Conservation (phyloP, 352 stramenopile genomes). For the Phytophthora pini region DNA sequence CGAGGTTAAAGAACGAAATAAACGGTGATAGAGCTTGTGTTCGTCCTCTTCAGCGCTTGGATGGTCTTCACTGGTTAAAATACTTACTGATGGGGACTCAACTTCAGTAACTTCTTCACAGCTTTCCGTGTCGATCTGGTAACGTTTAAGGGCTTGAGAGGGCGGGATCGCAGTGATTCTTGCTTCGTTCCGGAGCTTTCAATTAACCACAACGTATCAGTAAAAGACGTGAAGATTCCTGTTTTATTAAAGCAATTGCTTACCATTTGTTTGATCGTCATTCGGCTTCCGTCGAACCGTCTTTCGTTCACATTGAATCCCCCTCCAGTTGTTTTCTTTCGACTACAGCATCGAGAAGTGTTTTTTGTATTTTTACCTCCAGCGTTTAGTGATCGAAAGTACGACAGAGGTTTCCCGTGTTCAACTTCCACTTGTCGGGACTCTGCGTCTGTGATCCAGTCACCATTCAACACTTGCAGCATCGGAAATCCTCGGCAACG, state of each 20-base stretch:
- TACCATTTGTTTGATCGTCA: slow-evolving; percentile 73
- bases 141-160: slow-evolving; percentile 46
- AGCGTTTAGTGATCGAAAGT: slow-evolving; percentile 32
- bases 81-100: background rate
- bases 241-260: background rate
- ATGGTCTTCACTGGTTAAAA: too few species aligned
- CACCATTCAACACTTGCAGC: slow-evolving; percentile 63
- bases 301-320: slow-evolving; percentile 20
- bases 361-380: background rate
- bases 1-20: slow-evolving; percentile 32
- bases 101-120: slow-evolving; percentile 32
- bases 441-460: slow-evolving; percentile 69
- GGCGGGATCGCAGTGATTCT: slow-evolving; percentile 49
- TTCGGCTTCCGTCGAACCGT: slow-evolving; percentile 65
- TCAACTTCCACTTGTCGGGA: slow-evolving; percentile 58
- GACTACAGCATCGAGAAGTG: background rate
- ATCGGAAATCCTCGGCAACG: slow-evolving; percentile 63
- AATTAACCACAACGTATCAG: too few species aligned
- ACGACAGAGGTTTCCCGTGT: slow-evolving; percentile 50
- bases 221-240: too few species aligned
- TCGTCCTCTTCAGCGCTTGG: slow-evolving; percentile 16
- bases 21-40: slow-evolving; percentile 30
- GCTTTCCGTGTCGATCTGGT: slow-evolving; percentile 65
- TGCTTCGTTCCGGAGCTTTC: slow-evolving; percentile 47
- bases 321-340: background rate